These are phyloP conservation scores for Prunus campanulata DNA, from an alignment of 306 rosid species.

Conservation along the genomic window DNA sequence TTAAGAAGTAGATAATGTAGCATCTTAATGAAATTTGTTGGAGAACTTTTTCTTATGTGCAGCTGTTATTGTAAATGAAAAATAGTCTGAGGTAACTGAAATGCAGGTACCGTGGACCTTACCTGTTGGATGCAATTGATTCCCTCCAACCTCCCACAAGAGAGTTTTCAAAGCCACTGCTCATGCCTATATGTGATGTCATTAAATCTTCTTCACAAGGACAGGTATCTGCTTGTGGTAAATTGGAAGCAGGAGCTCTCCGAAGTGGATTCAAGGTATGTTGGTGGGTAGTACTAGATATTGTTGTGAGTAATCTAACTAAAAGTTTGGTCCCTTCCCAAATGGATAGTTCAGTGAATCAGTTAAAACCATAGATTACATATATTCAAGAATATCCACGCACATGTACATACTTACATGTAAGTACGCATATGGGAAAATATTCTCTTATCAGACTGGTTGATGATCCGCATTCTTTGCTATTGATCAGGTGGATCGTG, in stretches of 20 bases:
- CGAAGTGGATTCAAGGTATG: constrained; percentile 81
- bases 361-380: not conserved
- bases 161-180: constrained; percentile 81
- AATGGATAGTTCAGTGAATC: constrained; percentile 5
- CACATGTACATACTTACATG: not conserved
- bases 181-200: constrained; percentile 93
- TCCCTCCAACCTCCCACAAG: constrained; percentile 79
- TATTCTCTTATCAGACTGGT: not conserved
- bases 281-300: constrained; percentile 11
- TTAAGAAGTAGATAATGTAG: not conserved
- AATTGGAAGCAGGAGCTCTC: constrained; percentile 97
- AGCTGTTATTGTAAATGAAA: not conserved
- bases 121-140: constrained; percentile 83
- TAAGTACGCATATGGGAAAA: not conserved
- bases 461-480: not conserved
- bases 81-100: constrained; percentile 27
- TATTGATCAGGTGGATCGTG: not conserved
- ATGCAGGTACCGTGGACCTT: constrained; percentile 83
- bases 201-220: constrained; percentile 63
- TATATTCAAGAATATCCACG: not conserved
- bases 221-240: constrained; percentile 88
- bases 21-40: not conserved
- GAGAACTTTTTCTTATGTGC: not conserved
- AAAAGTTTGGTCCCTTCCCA: constrained; percentile 17
- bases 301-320: constrained; percentile 21